Conservation (phyloP, 345 rosid species). For the Populus pruinosa region DNA sequence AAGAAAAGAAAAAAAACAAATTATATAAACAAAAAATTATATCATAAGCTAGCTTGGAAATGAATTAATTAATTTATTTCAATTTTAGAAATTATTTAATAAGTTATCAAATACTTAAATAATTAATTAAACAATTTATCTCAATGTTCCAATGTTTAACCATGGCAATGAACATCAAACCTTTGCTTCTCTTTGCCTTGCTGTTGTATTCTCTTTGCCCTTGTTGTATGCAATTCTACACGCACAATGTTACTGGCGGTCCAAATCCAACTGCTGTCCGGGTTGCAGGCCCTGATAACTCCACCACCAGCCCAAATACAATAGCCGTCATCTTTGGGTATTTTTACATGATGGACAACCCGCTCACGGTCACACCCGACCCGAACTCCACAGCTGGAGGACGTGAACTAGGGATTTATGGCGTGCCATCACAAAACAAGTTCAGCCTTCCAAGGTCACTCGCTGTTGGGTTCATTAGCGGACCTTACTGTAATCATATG, state of each 20-base stretch:
- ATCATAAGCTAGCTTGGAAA: too few relatives aligned
- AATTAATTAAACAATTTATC: too few relatives aligned
- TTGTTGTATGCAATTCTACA: slow-evolving; percentile 4
- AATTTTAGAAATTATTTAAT: too few relatives aligned
- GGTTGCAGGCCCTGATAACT: not conserved
- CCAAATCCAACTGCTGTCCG: slow-evolving; percentile 1
- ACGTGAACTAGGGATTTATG: slow-evolving; percentile 14
- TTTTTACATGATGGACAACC: slow-evolving; percentile 1
- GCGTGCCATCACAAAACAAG: not conserved
- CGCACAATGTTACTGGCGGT: not conserved
- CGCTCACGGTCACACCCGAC: not conserved
- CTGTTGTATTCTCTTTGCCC: not conserved
- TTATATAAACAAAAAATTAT: too few relatives aligned
- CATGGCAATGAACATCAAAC: not conserved
- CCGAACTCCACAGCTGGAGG: not conserved
- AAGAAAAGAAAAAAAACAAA: too few relatives aligned
- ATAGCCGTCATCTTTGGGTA: not conserved
- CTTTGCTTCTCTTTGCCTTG: not conserved
- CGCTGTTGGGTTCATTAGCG: not conserved
- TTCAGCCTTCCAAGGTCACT: not conserved
- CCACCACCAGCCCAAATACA: not conserved
- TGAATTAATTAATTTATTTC: too few relatives aligned
- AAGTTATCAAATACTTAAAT: too few relatives aligned
- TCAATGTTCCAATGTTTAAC: not conserved
- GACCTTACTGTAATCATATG: not conserved